phyloP scores from a whole-genome alignment of 768 basidiomycete genomes.

The Kwoniella pini region DNA sequence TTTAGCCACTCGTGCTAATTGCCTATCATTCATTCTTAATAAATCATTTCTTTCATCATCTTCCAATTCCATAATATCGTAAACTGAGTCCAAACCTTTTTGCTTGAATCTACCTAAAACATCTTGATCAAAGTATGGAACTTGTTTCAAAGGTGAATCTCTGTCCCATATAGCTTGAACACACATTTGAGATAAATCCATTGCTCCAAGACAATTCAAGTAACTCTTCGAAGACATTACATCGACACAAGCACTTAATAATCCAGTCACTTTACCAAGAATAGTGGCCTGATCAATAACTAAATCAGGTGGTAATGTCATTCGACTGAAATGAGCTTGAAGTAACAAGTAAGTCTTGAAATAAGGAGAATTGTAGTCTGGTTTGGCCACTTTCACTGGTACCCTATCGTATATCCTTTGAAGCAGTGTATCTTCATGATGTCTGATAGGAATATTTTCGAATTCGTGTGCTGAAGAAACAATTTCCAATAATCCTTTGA shows the following conservation, averaged over 20 bases:
- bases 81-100: constrained; percentile 81
- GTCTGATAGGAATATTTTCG: constrained; percentile 88
- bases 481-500: constrained; percentile 94
- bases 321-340: constrained; percentile 93
- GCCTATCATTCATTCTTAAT: constrained; percentile 76
- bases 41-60: constrained; percentile 80
- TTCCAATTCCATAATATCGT: constrained; percentile 98
- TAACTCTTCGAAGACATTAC: constrained; percentile 97
- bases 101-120: constrained; percentile 82
- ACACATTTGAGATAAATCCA: constrained; percentile 99
- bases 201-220: constrained; percentile 89
- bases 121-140: constrained; percentile 92
- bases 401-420: constrained; percentile 92
- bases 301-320: constrained; percentile 88
- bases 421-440: constrained; percentile 76
- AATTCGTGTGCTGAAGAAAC: constrained; percentile 97
- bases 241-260: constrained; percentile 91
- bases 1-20: constrained; percentile 94
- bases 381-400: constrained; percentile 79
- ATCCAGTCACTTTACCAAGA: constrained; percentile 83
- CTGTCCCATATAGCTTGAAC: constrained; percentile 98
- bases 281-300: constrained; percentile 86
- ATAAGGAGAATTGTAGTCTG: constrained; percentile 89
- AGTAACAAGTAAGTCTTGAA: constrained; percentile 98
- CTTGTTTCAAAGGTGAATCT: constrained; percentile 91